Percentiles rank a stretch among this genome's conserved stretches.
Conservation (phyloP, 176 grass and related monocot genomes). For the Hordeum vulgare region MorexV3_pseudomolecules_assembly NC_058523.1:488647083-488647582, state of each 20-base stretch:
- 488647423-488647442: conserved; percentile 20
- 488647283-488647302: conserved; percentile 38
- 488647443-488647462: conserved; percentile 33
- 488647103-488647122: background rate
- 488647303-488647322: conserved; percentile 44
- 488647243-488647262: conserved; percentile 45
- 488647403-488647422: conserved; percentile 49
- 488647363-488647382: conserved; percentile 40
- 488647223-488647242: conserved; percentile 28
- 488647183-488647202: conserved; percentile 30
- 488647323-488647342: conserved; percentile 53
- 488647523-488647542: conserved; percentile 39
- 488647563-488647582: conserved; percentile 42
- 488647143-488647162: background rate
- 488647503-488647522: conserved; percentile 22
- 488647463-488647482: background rate
- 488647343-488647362: conserved; percentile 30
- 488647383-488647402: conserved; percentile 50
- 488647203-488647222: conserved; percentile 32
- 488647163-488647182: conserved; percentile 14
- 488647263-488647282: conserved; percentile 71
- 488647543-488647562: background rate
- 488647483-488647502: conserved; percentile 34
- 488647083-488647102: background rate
- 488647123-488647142: background rate